These are phyloP conservation scores for Phytophthora kernoviae DNA, from an alignment of 352 stramenopile species.

Conservation along the genomic window DNA sequence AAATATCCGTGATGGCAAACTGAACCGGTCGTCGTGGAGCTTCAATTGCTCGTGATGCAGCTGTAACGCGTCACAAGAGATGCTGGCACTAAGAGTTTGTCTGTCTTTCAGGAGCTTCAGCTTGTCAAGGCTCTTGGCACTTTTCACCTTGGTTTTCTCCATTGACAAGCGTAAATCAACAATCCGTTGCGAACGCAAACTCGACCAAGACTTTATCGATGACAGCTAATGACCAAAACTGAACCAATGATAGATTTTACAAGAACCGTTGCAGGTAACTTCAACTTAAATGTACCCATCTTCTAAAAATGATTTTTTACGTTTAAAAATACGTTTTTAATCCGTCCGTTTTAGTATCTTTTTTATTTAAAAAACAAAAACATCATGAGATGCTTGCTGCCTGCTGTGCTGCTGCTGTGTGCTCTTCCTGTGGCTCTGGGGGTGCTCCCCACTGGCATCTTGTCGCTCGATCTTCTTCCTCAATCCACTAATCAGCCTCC, in stretches of 20 bases:
- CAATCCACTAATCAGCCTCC: constrained; percentile 23
- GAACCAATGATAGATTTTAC: no score
- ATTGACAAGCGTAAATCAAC: background rate
- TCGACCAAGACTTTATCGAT: no score
- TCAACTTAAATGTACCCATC: no score
- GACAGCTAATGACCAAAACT: no score
- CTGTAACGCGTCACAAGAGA: constrained; percentile 38
- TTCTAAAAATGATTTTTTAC: no score
- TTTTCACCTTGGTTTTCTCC: background rate
- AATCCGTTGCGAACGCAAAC: background rate
- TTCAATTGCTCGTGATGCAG: background rate
- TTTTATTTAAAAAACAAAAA: background rate
- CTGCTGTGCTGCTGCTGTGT: constrained; percentile 26
- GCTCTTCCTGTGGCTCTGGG: constrained; percentile 18
- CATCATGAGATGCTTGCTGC: constrained; percentile 6
- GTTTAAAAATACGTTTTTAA: background rate
- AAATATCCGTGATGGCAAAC: constrained; percentile 43
- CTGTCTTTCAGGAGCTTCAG: constrained; percentile 15
- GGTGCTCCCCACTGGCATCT: constrained; percentile 51
- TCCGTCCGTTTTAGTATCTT: background rate
- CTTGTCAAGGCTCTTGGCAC: constrained; percentile 9
- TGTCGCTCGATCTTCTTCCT: constrained; percentile 46
- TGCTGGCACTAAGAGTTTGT: constrained; percentile 36
- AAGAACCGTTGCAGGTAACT: no score
- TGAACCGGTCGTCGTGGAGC: constrained; percentile 6